Conservation (phyloP, 768 basidiomycete genomes). For the Clathrus columnatus region DNA sequence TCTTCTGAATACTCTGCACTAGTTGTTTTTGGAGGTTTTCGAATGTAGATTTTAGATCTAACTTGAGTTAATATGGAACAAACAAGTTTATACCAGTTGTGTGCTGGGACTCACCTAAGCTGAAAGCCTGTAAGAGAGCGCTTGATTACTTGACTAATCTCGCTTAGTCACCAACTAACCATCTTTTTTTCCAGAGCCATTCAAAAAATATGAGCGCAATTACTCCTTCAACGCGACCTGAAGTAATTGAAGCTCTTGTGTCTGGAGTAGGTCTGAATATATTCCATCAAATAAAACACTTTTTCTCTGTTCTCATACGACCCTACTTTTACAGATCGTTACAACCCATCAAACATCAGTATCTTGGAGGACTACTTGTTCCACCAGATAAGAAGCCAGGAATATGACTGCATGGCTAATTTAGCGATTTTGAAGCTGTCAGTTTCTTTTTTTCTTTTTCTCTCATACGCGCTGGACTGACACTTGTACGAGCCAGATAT, state of each 20-base stretch:
- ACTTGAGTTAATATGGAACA: too few relatives aligned
- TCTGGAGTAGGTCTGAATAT: conserved; percentile 69
- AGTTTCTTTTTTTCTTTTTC: conserved; percentile 16
- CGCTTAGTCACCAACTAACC: neutral
- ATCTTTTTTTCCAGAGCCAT: neutral
- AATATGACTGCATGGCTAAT: conserved; percentile 94
- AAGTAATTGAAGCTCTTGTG: conserved; percentile 84
- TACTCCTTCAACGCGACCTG: conserved; percentile 68
- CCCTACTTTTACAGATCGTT: conserved; percentile 58
- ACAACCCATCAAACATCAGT: conserved; percentile 89
- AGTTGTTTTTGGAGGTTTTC: too few relatives aligned
- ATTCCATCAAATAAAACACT: neutral
- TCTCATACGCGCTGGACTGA: neutral
- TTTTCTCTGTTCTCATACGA: neutral
- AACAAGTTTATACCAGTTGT: too few relatives aligned
- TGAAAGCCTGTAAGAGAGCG: neutral
- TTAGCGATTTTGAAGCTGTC: conserved; percentile 90
- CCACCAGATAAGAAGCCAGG: conserved; percentile 82
- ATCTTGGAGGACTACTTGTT: conserved; percentile 96
- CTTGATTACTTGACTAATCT: neutral
- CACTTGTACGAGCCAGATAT: conserved; percentile 45
- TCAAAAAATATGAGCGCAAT: conserved; percentile 18
- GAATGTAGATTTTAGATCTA: too few relatives aligned
- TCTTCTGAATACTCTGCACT: too few relatives aligned
- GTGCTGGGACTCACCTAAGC: neutral